Conservation (phyloP, 495 filamentous ascomycete genomes). For the Tuber brumale region DNA sequence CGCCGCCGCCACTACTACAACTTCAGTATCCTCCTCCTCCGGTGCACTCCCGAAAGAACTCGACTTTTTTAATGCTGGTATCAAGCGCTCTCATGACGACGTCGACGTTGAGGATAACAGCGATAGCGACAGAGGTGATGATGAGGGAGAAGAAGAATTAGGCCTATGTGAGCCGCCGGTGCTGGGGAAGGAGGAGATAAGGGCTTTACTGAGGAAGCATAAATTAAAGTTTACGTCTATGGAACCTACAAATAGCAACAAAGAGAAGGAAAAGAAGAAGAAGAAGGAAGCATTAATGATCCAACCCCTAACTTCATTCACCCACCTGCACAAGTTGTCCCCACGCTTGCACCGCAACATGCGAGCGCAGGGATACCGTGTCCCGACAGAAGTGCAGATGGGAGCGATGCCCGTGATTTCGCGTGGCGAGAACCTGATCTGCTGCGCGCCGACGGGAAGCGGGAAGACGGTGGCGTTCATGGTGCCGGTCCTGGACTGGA, state of each 20-base stretch:
- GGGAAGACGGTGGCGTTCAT: conserved; percentile 95
- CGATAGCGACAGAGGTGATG: conserved; percentile 13
- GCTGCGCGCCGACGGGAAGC: conserved; percentile 88
- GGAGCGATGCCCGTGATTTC: conserved; percentile 68
- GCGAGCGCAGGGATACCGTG: conserved; percentile 68
- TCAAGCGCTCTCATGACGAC: conserved; percentile 6
- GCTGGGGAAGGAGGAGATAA: conserved; percentile 50
- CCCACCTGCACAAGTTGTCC: conserved; percentile 58
- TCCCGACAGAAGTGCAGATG: conserved; percentile 91
- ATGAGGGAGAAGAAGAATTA: conserved; percentile 6
- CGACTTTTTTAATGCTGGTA: conserved; percentile 32
- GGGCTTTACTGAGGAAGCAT: conserved; percentile 68
- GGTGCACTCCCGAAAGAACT: conserved; percentile 26
- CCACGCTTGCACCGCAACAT: conserved; percentile 69
- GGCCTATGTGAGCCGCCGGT: conserved; percentile 12
- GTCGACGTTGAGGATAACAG: not conserved
- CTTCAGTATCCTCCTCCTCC: not conserved
- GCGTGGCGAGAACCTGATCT: conserved; percentile 56
- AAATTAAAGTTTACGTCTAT: conserved; percentile 79
- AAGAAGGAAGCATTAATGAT: conserved; percentile 55
- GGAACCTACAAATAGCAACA: conserved; percentile 39
- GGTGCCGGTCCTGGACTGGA: conserved; percentile 72
- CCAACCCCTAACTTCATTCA: conserved; percentile 71
- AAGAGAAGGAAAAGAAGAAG: conserved; percentile 47
- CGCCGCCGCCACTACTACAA: conserved; percentile 24